A percentile compares a stretch with the other conserved stretches of the same genome.
Conservation (phyloP, 768 basidiomycete species). For the Mycena rebaudengoi region DNA sequence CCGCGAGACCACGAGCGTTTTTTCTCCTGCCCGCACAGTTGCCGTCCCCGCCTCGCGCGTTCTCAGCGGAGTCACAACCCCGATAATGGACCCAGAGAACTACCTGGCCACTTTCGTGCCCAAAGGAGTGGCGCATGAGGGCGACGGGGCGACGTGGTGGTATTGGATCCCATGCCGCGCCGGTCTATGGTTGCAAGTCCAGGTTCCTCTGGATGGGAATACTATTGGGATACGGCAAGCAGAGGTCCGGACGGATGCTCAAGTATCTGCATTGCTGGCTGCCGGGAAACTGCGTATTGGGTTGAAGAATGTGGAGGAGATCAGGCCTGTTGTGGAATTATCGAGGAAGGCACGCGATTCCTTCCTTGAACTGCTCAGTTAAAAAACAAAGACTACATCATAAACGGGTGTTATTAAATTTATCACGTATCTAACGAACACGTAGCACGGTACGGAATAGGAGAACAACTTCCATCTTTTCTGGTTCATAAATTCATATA, state of each 20-base stretch:
- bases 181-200: constrained; percentile 30
- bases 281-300: neutral
- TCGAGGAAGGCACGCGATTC: constrained; percentile 3
- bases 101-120: constrained; percentile 14
- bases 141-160: constrained; percentile 29
- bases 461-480: too few relatives aligned
- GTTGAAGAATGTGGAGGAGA: neutral
- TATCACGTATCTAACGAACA: too few relatives aligned
- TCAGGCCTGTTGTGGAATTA: neutral
- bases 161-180: constrained; percentile 36
- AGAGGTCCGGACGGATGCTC: neutral
- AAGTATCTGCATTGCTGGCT: neutral
- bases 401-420: too few relatives aligned
- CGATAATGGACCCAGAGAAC: constrained; percentile 7
- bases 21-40: neutral
- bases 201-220: neutral
- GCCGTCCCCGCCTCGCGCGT: constrained; percentile 29
- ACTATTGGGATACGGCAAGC: neutral
- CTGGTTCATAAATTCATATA: too few relatives aligned
- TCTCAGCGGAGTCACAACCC: neutral
- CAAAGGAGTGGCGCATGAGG: constrained; percentile 30
- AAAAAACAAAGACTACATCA: too few relatives aligned
- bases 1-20: neutral
- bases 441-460: too few relatives aligned
- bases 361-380: neutral